These are phyloP conservation scores for Monosporascus ibericus DNA, from an alignment of 2,329 filamentous ascomycete species.

Conservation along the genomic window DNA sequence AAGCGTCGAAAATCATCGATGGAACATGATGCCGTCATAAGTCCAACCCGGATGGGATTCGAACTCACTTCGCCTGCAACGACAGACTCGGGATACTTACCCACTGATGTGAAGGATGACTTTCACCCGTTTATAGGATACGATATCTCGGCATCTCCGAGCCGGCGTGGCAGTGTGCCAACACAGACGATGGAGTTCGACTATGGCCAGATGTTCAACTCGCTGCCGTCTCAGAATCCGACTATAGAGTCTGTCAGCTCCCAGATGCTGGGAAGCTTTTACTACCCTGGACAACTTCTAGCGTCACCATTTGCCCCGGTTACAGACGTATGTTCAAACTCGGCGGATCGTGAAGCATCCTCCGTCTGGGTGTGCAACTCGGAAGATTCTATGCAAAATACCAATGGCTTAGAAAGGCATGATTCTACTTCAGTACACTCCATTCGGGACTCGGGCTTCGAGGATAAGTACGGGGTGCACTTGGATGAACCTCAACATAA, in stretches of 20 bases:
- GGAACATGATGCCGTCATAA: constrained; percentile 18
- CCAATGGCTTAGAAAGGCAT: constrained; percentile 6
- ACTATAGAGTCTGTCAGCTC: constrained; percentile 9
- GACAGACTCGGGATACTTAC: constrained; percentile 22
- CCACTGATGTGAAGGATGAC: constrained; percentile 16
- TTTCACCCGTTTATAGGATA: constrained; percentile 12
- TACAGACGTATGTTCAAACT: constrained; percentile 11
- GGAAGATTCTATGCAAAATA: not conserved
- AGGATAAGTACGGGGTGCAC: constrained; percentile 33
- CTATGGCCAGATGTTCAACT: constrained; percentile 15
- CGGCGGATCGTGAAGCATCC: not conserved
- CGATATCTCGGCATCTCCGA: constrained; percentile 15
- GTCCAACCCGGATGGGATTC: constrained; percentile 18
- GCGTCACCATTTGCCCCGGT: constrained; percentile 13
- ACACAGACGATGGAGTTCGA: constrained; percentile 18
- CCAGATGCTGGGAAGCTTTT: constrained; percentile 11
- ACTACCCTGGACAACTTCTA: constrained; percentile 14
- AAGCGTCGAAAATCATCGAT: constrained; percentile 15
- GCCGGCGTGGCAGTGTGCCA: constrained; percentile 17
- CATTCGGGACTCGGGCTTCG: constrained; percentile 13
- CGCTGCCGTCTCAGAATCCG: constrained; percentile 8
- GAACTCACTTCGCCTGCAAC: constrained; percentile 27
- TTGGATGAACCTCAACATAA: constrained; percentile 38
- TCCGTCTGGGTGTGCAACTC: not conserved
- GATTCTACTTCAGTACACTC: not conserved